Base-by-base conservation (phyloP, 208 protist species). In the Crithidia thermophila region DNA sequence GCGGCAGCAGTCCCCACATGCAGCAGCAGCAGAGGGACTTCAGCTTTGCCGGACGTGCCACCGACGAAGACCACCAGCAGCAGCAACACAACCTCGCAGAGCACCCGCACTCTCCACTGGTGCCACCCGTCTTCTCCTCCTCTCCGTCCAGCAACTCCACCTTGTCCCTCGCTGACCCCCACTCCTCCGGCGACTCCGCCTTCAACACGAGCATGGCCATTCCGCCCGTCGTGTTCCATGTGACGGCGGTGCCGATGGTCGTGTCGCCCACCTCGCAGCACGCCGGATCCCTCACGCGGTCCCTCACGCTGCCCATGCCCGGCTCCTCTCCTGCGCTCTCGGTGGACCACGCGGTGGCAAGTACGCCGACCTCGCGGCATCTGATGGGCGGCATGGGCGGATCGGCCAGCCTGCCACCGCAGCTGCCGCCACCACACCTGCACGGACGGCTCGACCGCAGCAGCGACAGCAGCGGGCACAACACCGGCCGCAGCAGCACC, bases 51-150 rank as follows among this genome's bases (percentile, higher is more conserved):
- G n/a, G n/a, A n/a, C n/a, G n/a, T n/a, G n/a, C n/a, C n/a, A n/a
- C n/a, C n/a, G n/a, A n/a, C 28, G 20, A 9, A 21, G 1, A 20
- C 7, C 55, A 10, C 21, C 55, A 11, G 20, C 6, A 0, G 21
- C 16, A 36, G 10, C 8, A 21, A 31, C 50, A 20, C 2, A 28
- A 31, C 5, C 14, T 18, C 36, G 2, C 4, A n/a, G 31, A 40
- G 14, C 23, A 30, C 3, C 52, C 52, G 52, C 42, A 63, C 42
- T 63, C 42, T 0, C 39, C 42, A 30, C 42, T 63, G 5, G 39
- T 25, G 3, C 42, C 42, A 20, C 42, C 57, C 1, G 27, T n/a
- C 42, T 23, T 30, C 14, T 49, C 42, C 39, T n/a, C 58, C 30
- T 21, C 58, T 3, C 39, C 40, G 3, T 28, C 5, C n/a, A 50